Evolutionary conservation across 192 early-diverging fungal species (phyloP), one percentile per base, ranked within the genome.

Genomic region (Backusella liffmaniae): DNA sequence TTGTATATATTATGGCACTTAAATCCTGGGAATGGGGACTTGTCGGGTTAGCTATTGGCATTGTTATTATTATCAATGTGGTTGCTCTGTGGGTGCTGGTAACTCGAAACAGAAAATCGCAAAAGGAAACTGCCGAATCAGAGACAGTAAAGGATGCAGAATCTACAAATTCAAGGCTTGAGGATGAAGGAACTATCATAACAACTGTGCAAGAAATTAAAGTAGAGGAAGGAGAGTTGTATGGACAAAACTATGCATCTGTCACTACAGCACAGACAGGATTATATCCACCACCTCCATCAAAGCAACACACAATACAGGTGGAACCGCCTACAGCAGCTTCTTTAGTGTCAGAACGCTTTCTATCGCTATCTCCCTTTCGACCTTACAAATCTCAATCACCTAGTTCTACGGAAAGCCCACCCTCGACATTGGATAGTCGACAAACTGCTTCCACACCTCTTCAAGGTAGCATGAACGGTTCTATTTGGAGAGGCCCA

Each of bases 201-300:
- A 62, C 26, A 26, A 62, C 56, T 0, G 23, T 10, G 1, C 23
- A 26, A 13, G 56, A 62, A 29, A 62, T 62, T 13, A 62, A 62
- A 62, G 9, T 10, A 29, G 56, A 62, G 56, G 56, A 62, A 4
- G 23, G 23, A 21, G 37, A 41, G 18, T 8, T 67, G 8, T 69
- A 69, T 36, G 67, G 67, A 68, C 67, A 68, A 68, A 34, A 39
- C 5, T 68, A 36, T 69, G 67, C 35, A 41, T 23, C 39, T 37
- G 36, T 69, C 3, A 37, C 34, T 26, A 6, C 67, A 23, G 34
- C 67, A 8, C 67, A 69, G 12, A 69, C 67, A 26, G 67, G 9
- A n/a, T 41, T 69, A 26, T 69, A 35, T 21, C 67, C 67, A 37
- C 67, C 67, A 37, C 67, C 67, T 39, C 67, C 34, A 41, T 62